These are phyloP conservation scores for Inonotus hispidus DNA, from an alignment of 1,284 basidiomycete species.

Conservation along the genomic window DNA sequence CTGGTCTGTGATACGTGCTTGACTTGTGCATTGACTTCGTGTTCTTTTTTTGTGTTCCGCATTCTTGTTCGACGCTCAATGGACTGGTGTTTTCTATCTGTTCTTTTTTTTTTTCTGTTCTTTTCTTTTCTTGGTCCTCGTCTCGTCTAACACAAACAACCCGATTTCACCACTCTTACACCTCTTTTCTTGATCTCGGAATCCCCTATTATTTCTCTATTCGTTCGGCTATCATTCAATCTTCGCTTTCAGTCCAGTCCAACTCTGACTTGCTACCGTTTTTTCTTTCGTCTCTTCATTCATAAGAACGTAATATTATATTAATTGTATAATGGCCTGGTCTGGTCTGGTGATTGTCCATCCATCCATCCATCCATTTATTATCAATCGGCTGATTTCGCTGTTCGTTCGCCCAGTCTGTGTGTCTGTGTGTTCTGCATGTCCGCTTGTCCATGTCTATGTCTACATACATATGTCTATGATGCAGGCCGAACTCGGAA, in stretches of 20 bases:
- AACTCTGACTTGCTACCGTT: background rate
- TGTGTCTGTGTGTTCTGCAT: too few species aligned
- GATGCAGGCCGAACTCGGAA: too few species aligned
- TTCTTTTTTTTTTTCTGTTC: background rate
- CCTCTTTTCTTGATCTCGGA: background rate
- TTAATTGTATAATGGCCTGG: background rate
- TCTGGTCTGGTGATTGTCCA: background rate
- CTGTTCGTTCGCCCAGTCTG: too few species aligned
- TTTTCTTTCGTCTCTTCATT: background rate
- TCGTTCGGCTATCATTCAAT: background rate
- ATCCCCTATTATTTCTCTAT: background rate
- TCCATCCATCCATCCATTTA: too few species aligned
- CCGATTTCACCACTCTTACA: background rate
- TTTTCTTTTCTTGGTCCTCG: slow-evolving; percentile 3
- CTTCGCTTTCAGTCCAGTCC: background rate
- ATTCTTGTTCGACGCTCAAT: background rate
- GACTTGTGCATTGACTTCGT: background rate
- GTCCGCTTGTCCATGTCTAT: too few species aligned
- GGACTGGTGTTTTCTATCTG: background rate
- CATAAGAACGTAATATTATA: background rate
- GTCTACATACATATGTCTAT: too few species aligned
- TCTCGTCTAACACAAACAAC: background rate
- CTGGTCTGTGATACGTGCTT: background rate
- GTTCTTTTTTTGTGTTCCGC: slow-evolving; percentile 1
- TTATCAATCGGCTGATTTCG: too few species aligned